Evolutionary conservation across 305 asterid genomes (phyloP).

Genomic region (Plantago coronopus): DNA sequence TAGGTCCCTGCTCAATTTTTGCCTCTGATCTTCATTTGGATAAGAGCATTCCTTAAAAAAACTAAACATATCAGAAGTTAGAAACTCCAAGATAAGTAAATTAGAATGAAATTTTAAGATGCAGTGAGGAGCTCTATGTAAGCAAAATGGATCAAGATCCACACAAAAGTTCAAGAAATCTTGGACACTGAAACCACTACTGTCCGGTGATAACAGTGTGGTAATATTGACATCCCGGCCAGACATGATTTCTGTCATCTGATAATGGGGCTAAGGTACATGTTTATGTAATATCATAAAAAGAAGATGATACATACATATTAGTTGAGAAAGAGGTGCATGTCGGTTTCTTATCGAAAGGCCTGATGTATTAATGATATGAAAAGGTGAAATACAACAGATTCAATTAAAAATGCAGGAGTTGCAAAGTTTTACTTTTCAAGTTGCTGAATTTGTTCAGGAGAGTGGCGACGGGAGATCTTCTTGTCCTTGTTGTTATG

Average conservation of each 20-base stretch:
- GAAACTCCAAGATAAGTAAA: neutral
- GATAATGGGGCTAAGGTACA: neutral
- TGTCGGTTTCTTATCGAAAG: neutral
- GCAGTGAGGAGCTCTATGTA: neutral
- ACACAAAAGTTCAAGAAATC: too few relatives aligned
- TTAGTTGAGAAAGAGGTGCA: neutral
- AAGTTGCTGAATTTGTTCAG: slow-evolving; percentile 56
- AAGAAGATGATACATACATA: neutral
- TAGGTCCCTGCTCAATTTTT: slow-evolving; percentile 46
- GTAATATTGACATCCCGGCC: too few relatives aligned
- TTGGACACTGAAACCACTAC: too few relatives aligned
- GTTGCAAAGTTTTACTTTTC: slow-evolving; percentile 44
- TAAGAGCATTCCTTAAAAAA: slow-evolving; percentile 61
- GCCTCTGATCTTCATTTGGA: slow-evolving; percentile 63
- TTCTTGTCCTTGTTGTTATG: slow-evolving; percentile 37
- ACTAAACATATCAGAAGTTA: slow-evolving; percentile 29
- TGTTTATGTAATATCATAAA: too few relatives aligned
- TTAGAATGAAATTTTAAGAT: neutral
- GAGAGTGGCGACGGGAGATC: slow-evolving; percentile 54
- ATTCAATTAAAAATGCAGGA: slow-evolving; percentile 15
- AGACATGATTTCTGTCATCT: neutral
- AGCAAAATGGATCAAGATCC: neutral
- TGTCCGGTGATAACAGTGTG: too few relatives aligned
- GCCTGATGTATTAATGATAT: neutral
- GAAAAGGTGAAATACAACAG: slow-evolving; percentile 3